phyloP scores from a whole-genome alignment of 441 rosid species.

The Melastoma candidum region DNA sequence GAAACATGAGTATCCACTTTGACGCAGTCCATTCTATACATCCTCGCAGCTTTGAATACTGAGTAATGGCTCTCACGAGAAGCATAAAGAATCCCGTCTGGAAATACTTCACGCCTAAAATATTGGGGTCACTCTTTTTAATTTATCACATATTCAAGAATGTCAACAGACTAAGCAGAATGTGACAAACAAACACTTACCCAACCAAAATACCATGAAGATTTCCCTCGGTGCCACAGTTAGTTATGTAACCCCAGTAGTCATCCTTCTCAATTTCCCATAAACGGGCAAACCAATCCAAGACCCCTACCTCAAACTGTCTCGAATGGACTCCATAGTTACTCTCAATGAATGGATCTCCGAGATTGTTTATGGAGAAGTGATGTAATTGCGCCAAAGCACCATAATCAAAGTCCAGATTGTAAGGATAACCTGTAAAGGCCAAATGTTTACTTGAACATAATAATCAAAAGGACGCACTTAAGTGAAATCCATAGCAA shows the following conservation, averaged over 20 bases:
- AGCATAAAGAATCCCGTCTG: conserved; percentile 81
- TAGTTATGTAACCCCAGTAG: conserved; percentile 96
- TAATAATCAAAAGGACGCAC: too few species aligned
- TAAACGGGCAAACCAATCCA: conserved; percentile 97
- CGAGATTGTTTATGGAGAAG: conserved; percentile 88
- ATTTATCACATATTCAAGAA: background rate
- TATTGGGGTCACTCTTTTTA: background rate
- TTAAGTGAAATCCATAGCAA: too few species aligned
- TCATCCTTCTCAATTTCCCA: conserved; percentile 87
- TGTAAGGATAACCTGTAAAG: conserved; percentile 74
- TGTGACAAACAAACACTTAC: background rate
- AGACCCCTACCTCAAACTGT: conserved; percentile 88
- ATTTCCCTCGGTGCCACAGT: conserved; percentile 95
- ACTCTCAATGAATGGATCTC: conserved; percentile 93
- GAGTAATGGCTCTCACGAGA: conserved; percentile 81
- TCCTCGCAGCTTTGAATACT: conserved; percentile 83
- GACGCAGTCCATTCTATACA: conserved; percentile 83
- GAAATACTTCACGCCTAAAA: conserved; percentile 74
- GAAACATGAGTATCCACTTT: conserved; percentile 60
- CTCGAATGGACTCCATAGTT: conserved; percentile 98
- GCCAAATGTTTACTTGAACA: background rate
- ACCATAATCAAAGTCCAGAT: conserved; percentile 88
- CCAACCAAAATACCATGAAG: conserved; percentile 73
- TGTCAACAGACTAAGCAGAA: background rate
- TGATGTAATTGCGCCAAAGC: conserved; percentile 81